Evolutionary conservation across 768 basidiomycete genomes (phyloP).

Genomic region (Pleurotus citrinopileatus): DNA sequence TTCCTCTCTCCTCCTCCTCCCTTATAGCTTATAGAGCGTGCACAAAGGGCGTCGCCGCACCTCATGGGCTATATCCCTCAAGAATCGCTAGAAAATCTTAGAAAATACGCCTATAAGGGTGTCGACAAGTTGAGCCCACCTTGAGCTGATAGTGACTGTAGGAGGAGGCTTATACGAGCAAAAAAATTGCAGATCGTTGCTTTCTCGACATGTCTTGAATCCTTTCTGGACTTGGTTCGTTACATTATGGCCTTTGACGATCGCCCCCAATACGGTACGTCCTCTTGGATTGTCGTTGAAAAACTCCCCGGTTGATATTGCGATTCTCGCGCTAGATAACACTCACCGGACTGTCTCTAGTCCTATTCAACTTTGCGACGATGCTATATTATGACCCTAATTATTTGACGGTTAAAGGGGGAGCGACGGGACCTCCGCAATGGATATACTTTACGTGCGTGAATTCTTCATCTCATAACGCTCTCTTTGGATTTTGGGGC

Average conservation of each 20-base stretch:
- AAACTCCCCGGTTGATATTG: neutral
- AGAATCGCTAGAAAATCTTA: slow-evolving; percentile 56
- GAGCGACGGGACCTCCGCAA: slow-evolving; percentile 58
- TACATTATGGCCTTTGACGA: slow-evolving; percentile 76
- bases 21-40: slow-evolving; percentile 9
- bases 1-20: neutral
- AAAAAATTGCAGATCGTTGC: slow-evolving; percentile 65
- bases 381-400: slow-evolving; percentile 81
- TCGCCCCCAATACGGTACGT: slow-evolving; percentile 89
- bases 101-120: slow-evolving; percentile 66
- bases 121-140: slow-evolving; percentile 48
- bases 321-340: slow-evolving; percentile 89
- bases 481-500: too few species aligned
- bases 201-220: slow-evolving; percentile 73
- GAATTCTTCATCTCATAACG: neutral
- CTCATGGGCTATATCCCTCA: slow-evolving; percentile 55
- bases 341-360: slow-evolving; percentile 75
- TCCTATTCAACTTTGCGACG: slow-evolving; percentile 81
- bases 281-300: neutral
- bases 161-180: neutral
- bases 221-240: slow-evolving; percentile 94
- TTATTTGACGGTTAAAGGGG: slow-evolving; percentile 68
- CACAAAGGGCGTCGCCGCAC: neutral
- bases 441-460: slow-evolving; percentile 92
- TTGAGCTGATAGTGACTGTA: slow-evolving; percentile 1